These are phyloP conservation scores for Aspergillus kassunensis DNA, from an alignment of 495 filamentous ascomycete genomes.

Conservation along the genomic window DNA sequence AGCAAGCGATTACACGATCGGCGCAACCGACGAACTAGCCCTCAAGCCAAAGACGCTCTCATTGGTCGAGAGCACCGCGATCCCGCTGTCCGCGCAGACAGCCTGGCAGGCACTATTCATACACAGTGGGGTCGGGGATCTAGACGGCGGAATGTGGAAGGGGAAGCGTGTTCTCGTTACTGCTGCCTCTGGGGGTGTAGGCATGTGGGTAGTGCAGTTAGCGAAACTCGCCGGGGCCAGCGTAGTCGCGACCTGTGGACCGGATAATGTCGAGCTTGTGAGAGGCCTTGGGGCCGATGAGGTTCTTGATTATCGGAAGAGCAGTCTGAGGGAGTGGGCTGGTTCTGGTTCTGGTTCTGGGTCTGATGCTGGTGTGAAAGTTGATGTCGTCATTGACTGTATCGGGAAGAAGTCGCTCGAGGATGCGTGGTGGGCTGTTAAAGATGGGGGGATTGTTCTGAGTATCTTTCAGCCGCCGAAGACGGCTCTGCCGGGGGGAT, in stretches of 20 bases:
- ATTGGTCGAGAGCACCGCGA: slow-evolving; percentile 43
- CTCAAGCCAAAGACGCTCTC: slow-evolving; percentile 31
- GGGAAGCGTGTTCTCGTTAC: slow-evolving; percentile 45
- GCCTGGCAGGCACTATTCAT: slow-evolving; percentile 52
- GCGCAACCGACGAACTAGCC: slow-evolving; percentile 40
- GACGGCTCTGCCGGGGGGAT: slow-evolving; percentile 32
- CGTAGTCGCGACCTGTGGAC: slow-evolving; percentile 39
- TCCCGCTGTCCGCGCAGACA: slow-evolving; percentile 46
- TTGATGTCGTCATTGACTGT: slow-evolving; percentile 52
- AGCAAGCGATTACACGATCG: slow-evolving; percentile 45
- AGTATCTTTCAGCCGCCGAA: slow-evolving; percentile 51
- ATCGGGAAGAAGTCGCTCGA: slow-evolving; percentile 42
- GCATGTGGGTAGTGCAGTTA: slow-evolving; percentile 55
- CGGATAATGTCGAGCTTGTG: slow-evolving; percentile 42
- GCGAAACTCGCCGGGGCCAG: slow-evolving; percentile 39
- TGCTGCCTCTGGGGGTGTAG: slow-evolving; percentile 50
- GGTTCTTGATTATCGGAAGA: slow-evolving; percentile 42
- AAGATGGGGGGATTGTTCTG: slow-evolving; percentile 39
- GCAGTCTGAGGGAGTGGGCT: slow-evolving; percentile 33
- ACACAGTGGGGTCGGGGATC: slow-evolving; percentile 26
- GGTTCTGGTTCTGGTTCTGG: slow-evolving; percentile 12
- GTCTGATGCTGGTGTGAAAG: slow-evolving; percentile 21
- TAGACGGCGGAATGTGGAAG: slow-evolving; percentile 11
- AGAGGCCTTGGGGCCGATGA: slow-evolving; percentile 40
- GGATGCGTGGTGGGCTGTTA: slow-evolving; percentile 44